Evolutionary conservation across 495 filamentous ascomycete species (phyloP), one percentile per base, ranked within the genome.

Genomic region (Aspergillus panamensis): DNA sequence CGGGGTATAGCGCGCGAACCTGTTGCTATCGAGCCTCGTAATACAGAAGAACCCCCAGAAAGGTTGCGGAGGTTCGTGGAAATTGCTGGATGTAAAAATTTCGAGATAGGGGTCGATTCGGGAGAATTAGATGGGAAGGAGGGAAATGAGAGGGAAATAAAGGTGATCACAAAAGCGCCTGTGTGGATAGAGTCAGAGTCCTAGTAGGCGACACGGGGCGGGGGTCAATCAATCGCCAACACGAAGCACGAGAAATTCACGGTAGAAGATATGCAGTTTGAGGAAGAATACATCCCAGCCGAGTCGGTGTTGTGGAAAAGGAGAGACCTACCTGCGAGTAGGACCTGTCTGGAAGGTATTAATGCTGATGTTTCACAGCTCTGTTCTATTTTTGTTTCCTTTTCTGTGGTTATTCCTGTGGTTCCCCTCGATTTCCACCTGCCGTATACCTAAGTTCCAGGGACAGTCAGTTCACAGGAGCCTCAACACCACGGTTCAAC

Each of bases 1-100:
- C 63, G 63, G 63, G 63, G 63, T 66, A 66, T 53, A 44, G 49
- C 57, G 54, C 51, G 51, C 54, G 50, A 25, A 25, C 59, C 45
- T 54, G 59, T 25, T 51, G 55, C 30, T 52, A 39, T 58, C 56
- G n/a, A 49, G 10, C 29, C 48, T 39, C 29, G 40, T 35, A n/a
- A 16, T 39, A 51, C 60, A 55, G 5, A 5, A 25, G 2, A 25
- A 25, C 5, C 25, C 25, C 25, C 25, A 25, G 13, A 16, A 37
- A 40, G 32, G 35, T 52, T 52, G 25, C 31, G 53, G 25, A 58
- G 45, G 12, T 30, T 29, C 21, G 17, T 17, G 16, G 19, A 20
- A 32, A 31, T 14, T 21, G 37, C 14, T 10, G 50, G 32, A 42
- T 40, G 8, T 31, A 20, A 17, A 52, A 43, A 35, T 9, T 42